Conservation (phyloP, 257 asterid species). For the Marsdenia floribunda region DNA sequence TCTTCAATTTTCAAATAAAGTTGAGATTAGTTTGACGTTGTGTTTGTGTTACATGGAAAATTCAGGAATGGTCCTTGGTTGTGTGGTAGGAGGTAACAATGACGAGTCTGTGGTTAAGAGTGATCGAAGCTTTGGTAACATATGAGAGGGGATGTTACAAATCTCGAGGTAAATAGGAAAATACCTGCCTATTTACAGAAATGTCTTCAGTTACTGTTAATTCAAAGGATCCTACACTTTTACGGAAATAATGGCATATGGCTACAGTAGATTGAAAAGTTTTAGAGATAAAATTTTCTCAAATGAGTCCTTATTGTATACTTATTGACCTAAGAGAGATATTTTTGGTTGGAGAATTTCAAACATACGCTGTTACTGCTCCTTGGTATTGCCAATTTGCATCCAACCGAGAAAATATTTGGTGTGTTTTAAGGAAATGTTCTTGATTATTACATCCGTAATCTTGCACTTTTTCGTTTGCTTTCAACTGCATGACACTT, state of each 20-base stretch:
- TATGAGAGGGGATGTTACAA: too few species aligned
- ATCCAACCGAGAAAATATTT: background rate
- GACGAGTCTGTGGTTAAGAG: too few species aligned
- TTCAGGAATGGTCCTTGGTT: too few species aligned
- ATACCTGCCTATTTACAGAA: too few species aligned
- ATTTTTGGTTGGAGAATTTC: background rate
- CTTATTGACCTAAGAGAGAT: background rate
- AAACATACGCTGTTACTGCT: background rate
- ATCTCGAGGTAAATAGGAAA: too few species aligned
- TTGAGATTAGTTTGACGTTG: background rate
- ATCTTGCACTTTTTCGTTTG: too few species aligned
- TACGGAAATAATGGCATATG: background rate
- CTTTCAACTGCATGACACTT: too few species aligned
- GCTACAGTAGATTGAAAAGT: background rate
- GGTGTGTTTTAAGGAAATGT: background rate
- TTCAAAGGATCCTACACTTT: background rate
- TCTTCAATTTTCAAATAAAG: background rate
- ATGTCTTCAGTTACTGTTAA: background rate
- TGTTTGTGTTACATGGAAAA: background rate
- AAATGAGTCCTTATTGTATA: background rate
- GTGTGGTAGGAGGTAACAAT: too few species aligned
- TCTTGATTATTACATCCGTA: too few species aligned
- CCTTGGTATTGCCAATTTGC: background rate
- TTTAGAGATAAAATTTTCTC: background rate
- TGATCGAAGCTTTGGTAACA: too few species aligned